Base-by-base conservation (phyloP, 306 rosid genomes). In the Dalbergia cochinchinensis region DNA sequence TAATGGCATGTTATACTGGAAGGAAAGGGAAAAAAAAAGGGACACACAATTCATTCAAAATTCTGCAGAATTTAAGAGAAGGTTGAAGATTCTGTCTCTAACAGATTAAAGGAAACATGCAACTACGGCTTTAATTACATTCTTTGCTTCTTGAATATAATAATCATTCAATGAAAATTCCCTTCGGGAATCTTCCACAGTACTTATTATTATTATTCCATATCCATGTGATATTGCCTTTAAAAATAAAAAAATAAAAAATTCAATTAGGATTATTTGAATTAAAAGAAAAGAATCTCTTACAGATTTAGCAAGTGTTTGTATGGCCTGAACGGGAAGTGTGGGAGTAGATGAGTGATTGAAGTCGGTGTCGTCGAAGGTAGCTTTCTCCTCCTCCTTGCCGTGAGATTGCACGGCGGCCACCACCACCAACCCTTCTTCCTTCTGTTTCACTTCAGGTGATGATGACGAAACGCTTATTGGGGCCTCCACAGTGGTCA, bases 271-370 rank as follows among this genome's bases (percentile, higher is more conserved):
- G 34, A 60, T 0, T 15, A 5, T 1, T 0, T 4, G 13, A 4
- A 68, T 1, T 11, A 35, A 58, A 47, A 61, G 11, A 61, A 33
- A n/a, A 41, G 6, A 67, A 51, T 44, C 9, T 12, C 93, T 87
- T 79, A 94, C 97, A 53, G 54, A 48, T 62, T 37, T 69, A 67
- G 60, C 77, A 79, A 76, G 61, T 42, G 83, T 2, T 7, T 68
- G 85, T 5, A 71, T 16, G 50, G 87, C 82, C 71, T 89, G 84
- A 66, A 71, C 18, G 0, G 87, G 64, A 41, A 77, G 80, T n/a
- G 87, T n/a, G 1, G 97, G 92, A 59, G 97, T 74, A 61, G 91
- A 85, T 39, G 89, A 86, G 31, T 81, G 86, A 59, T 87, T 88
- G 39, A 85, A 65, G 10, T 71, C 0, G 63, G 85, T 83, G 37